Base-by-base conservation (phyloP, 148 eudicot species). In the Spergularia marina region DNA sequence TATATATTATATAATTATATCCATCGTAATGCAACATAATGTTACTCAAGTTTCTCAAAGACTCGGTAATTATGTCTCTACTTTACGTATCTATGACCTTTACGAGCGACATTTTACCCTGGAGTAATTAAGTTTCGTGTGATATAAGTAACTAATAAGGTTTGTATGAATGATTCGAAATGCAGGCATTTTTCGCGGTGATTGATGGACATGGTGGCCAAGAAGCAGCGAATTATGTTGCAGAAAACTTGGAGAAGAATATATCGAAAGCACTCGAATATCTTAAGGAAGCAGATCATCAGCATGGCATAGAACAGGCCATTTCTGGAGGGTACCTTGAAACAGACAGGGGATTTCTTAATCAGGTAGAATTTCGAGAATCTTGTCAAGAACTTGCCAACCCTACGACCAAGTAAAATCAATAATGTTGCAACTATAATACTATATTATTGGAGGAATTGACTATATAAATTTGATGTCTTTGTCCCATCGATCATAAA, bases 121-220 rank as follows among this genome's bases (percentile, higher is more conserved):
- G 36, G 36, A 30, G 36, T 30, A 30, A 23, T 23, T 23, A 23
- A 16, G 0, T 18, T 14, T 56, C 49, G 5, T 21, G 14, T 15
- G 12, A 18, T 5, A 30, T 30, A 30, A 30, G 1, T 30, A 30
- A 30, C 17, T 21, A 58, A 63, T 49, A 6, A 12, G 47, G 36
- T 55, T 68, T 6, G 10, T 52, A 47, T 56, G 1, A 30, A 23
- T 13, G 73, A 30, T 34, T 30, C 39, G 44, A 12, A 68, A 75
- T 68, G 41, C 80, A 90, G 95, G 95, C 91, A 12, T 85, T 85
- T 73, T 90, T 90, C 36, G 81, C 75, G 15, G 92, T 90, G 25
- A 81, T 85, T 56, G 92, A 87, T 79, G 95, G 95, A 53, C 95
- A 90, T 76, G 95, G 95, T 20, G 92, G 95, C 44, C 76, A 78